Base-by-base conservation (phyloP, 2,329 filamentous ascomycete genomes). In the Stylonectria norvegica region DNA sequence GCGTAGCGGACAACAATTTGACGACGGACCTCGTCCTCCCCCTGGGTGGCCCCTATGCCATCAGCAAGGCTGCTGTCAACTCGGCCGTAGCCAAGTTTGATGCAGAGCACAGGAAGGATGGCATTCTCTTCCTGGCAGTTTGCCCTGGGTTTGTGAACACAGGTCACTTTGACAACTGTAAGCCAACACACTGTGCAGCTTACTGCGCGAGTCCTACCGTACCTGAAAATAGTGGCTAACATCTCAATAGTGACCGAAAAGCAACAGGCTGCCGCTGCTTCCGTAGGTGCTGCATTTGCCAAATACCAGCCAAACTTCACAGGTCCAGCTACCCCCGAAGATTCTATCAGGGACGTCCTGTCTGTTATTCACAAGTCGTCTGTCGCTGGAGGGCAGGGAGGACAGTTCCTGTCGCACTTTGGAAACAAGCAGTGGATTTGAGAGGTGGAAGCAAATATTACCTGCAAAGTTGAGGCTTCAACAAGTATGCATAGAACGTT, bases 61-160 rank as follows among this genome's bases (percentile, higher is more conserved):
- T 65, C 18, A 70, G 62, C 54, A 76, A 79, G 55, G 74, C 69
- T 0, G 78, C 71, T 2, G n/a, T 73, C 35, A 81, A 81, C 51
- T 54, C 71, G 12, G 61, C 67, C 4, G 60, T 76, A 1, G 71
- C 71, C 49, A 81, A 81, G 58, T 79, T 68, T 57, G 67, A 61
- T 41, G 68, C 67, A 1, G 59, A 72, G 45, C 74, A 75, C 45
- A 64, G 61, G 33, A 61, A 68, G 20, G 62, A 79, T 0, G 75
- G 72, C 0, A 64, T 82, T 0, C 52, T 78, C 1, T 75, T 79
- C 55, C 45, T 82, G 43, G 62, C 60, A 7, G 55, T 81, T 8
- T 70, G 65, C 12, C 78, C 77, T 0, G 77, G 77, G 0, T 12
- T 75, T 0, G 75, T 81, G 0, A 67, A 71, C 0, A 67, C 65